Conservation (phyloP, 2,329 filamentous ascomycete genomes). For the Claviceps lovelessii region DNA sequence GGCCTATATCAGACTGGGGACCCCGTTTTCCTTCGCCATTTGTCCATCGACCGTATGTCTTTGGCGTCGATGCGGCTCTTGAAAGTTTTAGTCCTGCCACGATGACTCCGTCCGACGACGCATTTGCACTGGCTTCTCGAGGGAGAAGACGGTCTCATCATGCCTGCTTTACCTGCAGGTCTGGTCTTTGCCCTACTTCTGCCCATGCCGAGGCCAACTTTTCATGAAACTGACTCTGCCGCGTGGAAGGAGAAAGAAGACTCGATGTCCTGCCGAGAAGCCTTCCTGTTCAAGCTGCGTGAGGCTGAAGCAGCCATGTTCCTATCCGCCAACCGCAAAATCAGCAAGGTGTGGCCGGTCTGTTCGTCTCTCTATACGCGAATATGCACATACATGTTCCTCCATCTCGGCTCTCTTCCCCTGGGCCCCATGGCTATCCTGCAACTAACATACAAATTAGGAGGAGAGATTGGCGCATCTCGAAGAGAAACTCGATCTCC, state of each 20-base stretch:
- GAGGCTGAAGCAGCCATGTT: conserved; percentile 32
- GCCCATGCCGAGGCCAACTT: not conserved
- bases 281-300: conserved; percentile 36
- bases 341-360: conserved; percentile 27
- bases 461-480: conserved; percentile 35
- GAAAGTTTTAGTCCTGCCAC: conserved; percentile 2
- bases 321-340: conserved; percentile 26
- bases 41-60: not conserved
- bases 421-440: not conserved
- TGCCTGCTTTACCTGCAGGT: conserved; percentile 35
- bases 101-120: conserved; percentile 21
- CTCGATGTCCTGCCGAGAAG: conserved; percentile 36
- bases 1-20: not conserved
- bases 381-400: too few species aligned
- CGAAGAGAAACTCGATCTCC: conserved; percentile 37
- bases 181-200: conserved; percentile 6
- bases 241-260: conserved; percentile 30
- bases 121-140: conserved; percentile 11
- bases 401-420: too few species aligned
- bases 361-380: conserved; percentile 18
- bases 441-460: conserved; percentile 13
- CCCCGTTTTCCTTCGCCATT: not conserved
- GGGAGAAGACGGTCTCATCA: conserved; percentile 26
- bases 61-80: not conserved
- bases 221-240: not conserved